Evolutionary conservation across 2,329 filamentous ascomycete genomes (phyloP), one percentile per base, ranked within the genome.

Genomic region (Exserohilum rostratum): DNA sequence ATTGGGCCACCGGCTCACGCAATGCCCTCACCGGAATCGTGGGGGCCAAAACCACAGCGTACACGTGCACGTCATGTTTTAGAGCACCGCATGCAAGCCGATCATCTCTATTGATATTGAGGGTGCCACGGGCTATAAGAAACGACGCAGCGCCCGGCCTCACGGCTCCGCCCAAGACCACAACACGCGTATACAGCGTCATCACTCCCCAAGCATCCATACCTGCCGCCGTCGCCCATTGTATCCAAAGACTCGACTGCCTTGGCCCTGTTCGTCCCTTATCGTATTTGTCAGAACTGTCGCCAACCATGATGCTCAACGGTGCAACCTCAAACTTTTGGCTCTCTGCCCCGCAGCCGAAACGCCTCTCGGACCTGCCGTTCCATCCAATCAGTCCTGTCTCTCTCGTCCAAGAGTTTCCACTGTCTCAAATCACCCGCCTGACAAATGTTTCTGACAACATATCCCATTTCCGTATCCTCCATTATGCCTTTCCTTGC

Each of bases 41-140:
- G 59, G 61, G 61, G 61, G 61, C 61, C 57, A 60, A 55, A 62
- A 56, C 51, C 53, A 46, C 48, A 46, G 42, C 51, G 44, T 43
- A 37, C 51, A 53, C 57, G 17, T 46, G 48, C 57, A 45, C 48
- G 27, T 46, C 22, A 46, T 50, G 33, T 46, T 25, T 30, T 50
- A 57, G 53, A 43, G 39, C 44, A 35, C 34, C 53, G 39, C 29
- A 42, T 54, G 31, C 45, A 50, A 31, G 30, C 22, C 34, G 22
- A 31, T 35, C 25, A 37, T 29, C 44, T 40, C 29, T 43, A n/a
- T 48, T 34, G 46, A 45, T 57, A 44, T 43, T 44, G 35, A 55
- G 31, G 46, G 42, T 38, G 55, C 35, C 38, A 29, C 42, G 18
- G n/a, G 33, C 35, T 18, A 20, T 33, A 40, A 20, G 29, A 25